Evolutionary conservation across 805 yeast species (phyloP).

Genomic region (Wickerhamomyces strasburgensis): DNA sequence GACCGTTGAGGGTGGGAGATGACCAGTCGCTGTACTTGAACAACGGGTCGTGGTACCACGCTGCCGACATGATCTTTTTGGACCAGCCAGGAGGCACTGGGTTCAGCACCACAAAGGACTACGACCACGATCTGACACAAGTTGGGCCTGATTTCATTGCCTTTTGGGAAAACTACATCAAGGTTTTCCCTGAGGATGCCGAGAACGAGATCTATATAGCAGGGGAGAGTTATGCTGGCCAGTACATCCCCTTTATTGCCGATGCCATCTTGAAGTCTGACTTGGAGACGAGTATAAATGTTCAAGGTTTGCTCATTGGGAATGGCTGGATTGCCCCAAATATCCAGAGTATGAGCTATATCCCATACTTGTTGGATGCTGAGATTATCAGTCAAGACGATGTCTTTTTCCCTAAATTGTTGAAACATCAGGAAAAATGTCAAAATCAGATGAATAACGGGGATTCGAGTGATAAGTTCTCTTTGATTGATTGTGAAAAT

Average conservation of each 20-base stretch:
- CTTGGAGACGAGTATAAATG: slow-evolving; percentile 30
- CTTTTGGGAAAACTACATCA: slow-evolving; percentile 64
- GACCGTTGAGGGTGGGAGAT: slow-evolving; percentile 67
- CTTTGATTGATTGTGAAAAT: slow-evolving; percentile 40
- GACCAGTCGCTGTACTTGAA: slow-evolving; percentile 47
- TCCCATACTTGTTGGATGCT: slow-evolving; percentile 62
- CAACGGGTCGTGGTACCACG: slow-evolving; percentile 78
- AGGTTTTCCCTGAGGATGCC: slow-evolving; percentile 67
- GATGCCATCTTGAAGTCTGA: slow-evolving; percentile 50
- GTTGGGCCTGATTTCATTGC: slow-evolving; percentile 58
- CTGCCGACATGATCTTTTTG: slow-evolving; percentile 73
- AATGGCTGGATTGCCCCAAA: slow-evolving; percentile 95
- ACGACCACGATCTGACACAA: slow-evolving; percentile 47
- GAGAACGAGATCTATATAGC: slow-evolving; percentile 68
- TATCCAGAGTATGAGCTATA: slow-evolving; percentile 72
- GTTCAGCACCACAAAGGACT: slow-evolving; percentile 59
- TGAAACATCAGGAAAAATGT: slow-evolving; percentile 52
- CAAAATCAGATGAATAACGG: slow-evolving; percentile 45
- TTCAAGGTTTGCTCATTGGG: slow-evolving; percentile 74
- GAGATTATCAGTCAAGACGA: slow-evolving; percentile 45
- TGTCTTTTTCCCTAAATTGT: slow-evolving; percentile 35
- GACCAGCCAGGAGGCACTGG: slow-evolving; percentile 98
- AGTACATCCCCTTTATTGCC: slow-evolving; percentile 88
- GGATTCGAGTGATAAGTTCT: slow-evolving; percentile 22
- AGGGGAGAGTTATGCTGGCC: slow-evolving; percentile 97